phyloP scores from a whole-genome alignment of 495 filamentous ascomycete genomes.

The Chaetomium fimeti region DNA sequence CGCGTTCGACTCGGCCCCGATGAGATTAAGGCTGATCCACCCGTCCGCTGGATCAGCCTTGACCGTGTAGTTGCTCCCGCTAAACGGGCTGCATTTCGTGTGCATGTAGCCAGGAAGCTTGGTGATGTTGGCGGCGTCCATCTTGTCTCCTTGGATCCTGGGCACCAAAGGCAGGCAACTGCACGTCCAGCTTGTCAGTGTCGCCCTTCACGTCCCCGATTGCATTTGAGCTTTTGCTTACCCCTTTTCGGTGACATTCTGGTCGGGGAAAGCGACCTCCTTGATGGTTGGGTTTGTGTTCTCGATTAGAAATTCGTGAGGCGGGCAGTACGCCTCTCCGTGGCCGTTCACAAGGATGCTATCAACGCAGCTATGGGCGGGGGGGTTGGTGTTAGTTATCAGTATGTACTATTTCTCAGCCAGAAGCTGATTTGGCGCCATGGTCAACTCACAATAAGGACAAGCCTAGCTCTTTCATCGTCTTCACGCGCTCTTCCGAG shows the following conservation, averaged over 20 bases:
- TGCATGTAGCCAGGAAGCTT: neutral
- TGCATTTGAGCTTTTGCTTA: neutral
- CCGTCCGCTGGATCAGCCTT: neutral
- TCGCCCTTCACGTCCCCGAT: neutral
- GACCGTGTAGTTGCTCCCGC: neutral
- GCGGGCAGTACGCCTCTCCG: conserved; percentile 4
- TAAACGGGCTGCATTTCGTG: neutral
- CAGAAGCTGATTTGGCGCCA: neutral
- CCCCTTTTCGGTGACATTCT: neutral
- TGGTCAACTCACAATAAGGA: neutral
- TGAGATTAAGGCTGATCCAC: neutral
- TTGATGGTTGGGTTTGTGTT: neutral
- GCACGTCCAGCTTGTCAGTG: neutral
- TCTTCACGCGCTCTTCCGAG: neutral
- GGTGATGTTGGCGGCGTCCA: neutral
- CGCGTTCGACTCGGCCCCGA: neutral
- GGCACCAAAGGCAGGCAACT: neutral
- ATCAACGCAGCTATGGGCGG: neutral
- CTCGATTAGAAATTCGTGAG: neutral
- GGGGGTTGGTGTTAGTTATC: neutral
- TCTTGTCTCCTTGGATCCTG: neutral
- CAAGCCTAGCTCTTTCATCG: neutral
- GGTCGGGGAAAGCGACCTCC: neutral
- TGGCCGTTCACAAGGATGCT: conserved; percentile 5
- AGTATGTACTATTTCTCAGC: neutral